A percentile compares a stretch with the other conserved stretches of the same genome.
These are phyloP conservation scores for Trametes elegans DNA, from an alignment of 768 basidiomycete species.

Conservation along the genomic window DNA sequence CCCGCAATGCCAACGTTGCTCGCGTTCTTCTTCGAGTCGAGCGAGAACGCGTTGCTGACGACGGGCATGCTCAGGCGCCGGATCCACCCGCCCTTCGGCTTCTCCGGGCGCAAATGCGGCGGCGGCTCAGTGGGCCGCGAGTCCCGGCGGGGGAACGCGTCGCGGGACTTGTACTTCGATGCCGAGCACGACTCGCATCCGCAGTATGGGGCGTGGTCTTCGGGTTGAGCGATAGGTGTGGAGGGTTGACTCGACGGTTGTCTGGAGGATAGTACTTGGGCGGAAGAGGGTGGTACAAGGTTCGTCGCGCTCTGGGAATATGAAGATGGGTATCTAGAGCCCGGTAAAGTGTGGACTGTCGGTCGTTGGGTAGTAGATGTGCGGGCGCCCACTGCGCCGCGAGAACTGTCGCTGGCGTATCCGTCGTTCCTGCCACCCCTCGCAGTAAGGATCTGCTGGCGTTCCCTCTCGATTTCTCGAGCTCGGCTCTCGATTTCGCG, in stretches of 20 bases:
- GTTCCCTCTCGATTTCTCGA: slow-evolving; percentile 58
- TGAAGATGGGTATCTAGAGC: slow-evolving; percentile 20
- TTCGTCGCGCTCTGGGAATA: slow-evolving; percentile 44
- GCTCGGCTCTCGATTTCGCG: slow-evolving; percentile 48
- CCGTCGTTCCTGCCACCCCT: slow-evolving; percentile 31
- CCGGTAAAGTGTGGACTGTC: neutral
- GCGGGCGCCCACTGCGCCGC: slow-evolving; percentile 25
- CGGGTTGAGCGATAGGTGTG: slow-evolving; percentile 25
- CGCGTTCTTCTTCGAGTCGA: slow-evolving; percentile 47
- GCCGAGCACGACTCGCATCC: slow-evolving; percentile 66
- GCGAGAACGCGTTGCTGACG: slow-evolving; percentile 52
- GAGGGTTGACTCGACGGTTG: slow-evolving; percentile 27
- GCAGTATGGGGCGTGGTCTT: slow-evolving; percentile 59
- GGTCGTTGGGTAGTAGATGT: slow-evolving; percentile 19
- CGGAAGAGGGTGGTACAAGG: slow-evolving; percentile 40
- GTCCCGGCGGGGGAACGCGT: slow-evolving; percentile 32
- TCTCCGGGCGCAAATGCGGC: slow-evolving; percentile 48
- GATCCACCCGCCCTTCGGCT: slow-evolving; percentile 67
- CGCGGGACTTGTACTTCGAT: slow-evolving; percentile 47
- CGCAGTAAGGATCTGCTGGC: slow-evolving; percentile 39
- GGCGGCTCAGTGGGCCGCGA: slow-evolving; percentile 44
- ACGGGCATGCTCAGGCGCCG: slow-evolving; percentile 74
- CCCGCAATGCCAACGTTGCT: slow-evolving; percentile 22
- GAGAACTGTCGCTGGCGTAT: slow-evolving; percentile 31
- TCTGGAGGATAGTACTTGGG: slow-evolving; percentile 5